Evolutionary conservation across 164 flowering plant species (phyloP).

Genomic region (Stephania yunnanensis): DNA sequence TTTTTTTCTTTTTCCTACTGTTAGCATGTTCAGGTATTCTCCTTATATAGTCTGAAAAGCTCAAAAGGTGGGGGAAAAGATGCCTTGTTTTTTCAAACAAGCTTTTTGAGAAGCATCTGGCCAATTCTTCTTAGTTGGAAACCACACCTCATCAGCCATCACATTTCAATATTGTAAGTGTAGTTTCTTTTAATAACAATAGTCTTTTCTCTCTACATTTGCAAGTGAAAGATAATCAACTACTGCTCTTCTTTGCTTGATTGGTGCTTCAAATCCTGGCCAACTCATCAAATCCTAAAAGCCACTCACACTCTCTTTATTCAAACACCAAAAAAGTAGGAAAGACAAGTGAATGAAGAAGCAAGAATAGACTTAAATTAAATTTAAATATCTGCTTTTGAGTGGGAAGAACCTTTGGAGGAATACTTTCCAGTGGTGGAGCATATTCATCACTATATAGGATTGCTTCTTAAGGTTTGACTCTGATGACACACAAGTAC

Average conservation of each 20-base stretch:
- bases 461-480: slow-evolving; percentile 48
- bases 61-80: slow-evolving; percentile 16
- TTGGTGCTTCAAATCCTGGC: slow-evolving; percentile 28
- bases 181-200: background rate
- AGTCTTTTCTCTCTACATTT: background rate
- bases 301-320: slow-evolving; percentile 37
- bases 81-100: slow-evolving; percentile 26
- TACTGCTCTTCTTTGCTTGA: slow-evolving; percentile 28
- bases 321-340: background rate
- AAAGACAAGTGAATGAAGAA: background rate
- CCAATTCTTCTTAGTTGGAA: slow-evolving; percentile 16
- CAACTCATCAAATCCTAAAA: slow-evolving; percentile 30
- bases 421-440: background rate
- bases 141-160: slow-evolving; percentile 1
- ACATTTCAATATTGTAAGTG: slow-evolving; percentile 12
- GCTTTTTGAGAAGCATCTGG: slow-evolving; percentile 29
- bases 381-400: background rate
- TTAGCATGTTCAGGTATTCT: slow-evolving; percentile 38
- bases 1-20: slow-evolving; percentile 18
- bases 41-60: slow-evolving; percentile 18
- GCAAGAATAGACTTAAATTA: background rate
- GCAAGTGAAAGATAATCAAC: background rate
- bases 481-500: slow-evolving; percentile 9
- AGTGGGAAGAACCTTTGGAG: background rate
- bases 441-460: background rate